Evolutionary conservation across 1,284 basidiomycete species (phyloP).

Genomic region (Ceratobasidium sp.): DNA sequence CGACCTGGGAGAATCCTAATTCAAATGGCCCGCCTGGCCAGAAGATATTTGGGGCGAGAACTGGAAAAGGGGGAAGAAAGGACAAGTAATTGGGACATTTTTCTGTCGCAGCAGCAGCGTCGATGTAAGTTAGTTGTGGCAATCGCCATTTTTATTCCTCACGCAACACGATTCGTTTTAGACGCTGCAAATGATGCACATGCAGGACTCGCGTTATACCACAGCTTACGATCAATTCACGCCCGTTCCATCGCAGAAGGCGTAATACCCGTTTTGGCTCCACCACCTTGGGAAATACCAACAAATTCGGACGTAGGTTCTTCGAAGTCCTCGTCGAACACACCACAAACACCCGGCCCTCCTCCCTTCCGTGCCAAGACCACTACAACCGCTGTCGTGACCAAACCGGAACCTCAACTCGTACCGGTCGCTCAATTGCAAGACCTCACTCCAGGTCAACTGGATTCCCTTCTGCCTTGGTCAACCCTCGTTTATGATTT

Average conservation of each 20-base stretch:
- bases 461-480: conserved; percentile 36
- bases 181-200: conserved; percentile 44
- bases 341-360: not conserved
- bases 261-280: not conserved
- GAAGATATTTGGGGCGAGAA: conserved; percentile 32
- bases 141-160: no score
- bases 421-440: conserved; percentile 9
- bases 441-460: conserved; percentile 11
- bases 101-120: conserved; percentile 7
- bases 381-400: not conserved
- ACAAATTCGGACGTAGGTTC: not conserved
- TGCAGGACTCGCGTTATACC: conserved; percentile 41
- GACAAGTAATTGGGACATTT: conserved; percentile 44
- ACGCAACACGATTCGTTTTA: no score
- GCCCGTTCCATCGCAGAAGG: conserved; percentile 27
- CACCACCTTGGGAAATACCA: not conserved
- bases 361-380: conserved; percentile 5
- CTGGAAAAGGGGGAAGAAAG: conserved; percentile 41
- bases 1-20: conserved; percentile 5
- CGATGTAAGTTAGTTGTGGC: conserved; percentile 32
- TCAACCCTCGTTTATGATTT: not conserved
- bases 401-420: not conserved
- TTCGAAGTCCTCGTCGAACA: not conserved
- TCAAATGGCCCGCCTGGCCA: conserved; percentile 20
- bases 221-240: conserved; percentile 20